Evolutionary conservation across 768 basidiomycete genomes (phyloP).

Genomic region (Suillus discolor): DNA sequence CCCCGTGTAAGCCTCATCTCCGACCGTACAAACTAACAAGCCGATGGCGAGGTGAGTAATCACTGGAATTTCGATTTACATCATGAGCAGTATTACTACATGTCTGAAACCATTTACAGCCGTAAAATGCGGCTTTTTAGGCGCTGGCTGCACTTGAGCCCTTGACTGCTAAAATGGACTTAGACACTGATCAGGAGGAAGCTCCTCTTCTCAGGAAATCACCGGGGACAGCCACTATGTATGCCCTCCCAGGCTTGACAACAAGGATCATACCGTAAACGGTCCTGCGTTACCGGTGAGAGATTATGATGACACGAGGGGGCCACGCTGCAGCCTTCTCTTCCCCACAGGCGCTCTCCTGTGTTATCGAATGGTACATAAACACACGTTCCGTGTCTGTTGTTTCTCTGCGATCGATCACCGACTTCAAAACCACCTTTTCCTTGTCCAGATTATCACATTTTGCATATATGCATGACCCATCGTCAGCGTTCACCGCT

Average conservation of each 20-base stretch:
- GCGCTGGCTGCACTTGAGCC: not conserved
- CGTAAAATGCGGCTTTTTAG: not conserved
- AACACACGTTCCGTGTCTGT: conserved; percentile 19
- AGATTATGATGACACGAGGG: conserved; percentile 34
- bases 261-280: conserved; percentile 27
- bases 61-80: not conserved
- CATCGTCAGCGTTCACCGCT: conserved; percentile 35
- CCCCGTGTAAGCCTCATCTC: not conserved
- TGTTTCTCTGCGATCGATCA: conserved; percentile 18
- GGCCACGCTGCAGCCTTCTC: conserved; percentile 36
- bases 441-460: conserved; percentile 19
- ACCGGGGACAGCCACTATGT: conserved; percentile 18
- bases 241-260: conserved; percentile 31
- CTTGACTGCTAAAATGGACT: conserved; percentile 1
- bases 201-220: not conserved
- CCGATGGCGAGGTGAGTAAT: not conserved
- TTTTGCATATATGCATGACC: conserved; percentile 31
- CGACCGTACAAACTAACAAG: not conserved
- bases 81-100: not conserved
- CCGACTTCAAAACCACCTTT: conserved; percentile 17
- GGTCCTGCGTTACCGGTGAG: conserved; percentile 32
- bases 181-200: not conserved
- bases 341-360: conserved; percentile 21
- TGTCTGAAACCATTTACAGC: not conserved
- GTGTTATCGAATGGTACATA: conserved; percentile 36